These are phyloP conservation scores for Cephaloascus fragrans DNA, from an alignment of 805 yeast species.

Conservation along the genomic window DNA sequence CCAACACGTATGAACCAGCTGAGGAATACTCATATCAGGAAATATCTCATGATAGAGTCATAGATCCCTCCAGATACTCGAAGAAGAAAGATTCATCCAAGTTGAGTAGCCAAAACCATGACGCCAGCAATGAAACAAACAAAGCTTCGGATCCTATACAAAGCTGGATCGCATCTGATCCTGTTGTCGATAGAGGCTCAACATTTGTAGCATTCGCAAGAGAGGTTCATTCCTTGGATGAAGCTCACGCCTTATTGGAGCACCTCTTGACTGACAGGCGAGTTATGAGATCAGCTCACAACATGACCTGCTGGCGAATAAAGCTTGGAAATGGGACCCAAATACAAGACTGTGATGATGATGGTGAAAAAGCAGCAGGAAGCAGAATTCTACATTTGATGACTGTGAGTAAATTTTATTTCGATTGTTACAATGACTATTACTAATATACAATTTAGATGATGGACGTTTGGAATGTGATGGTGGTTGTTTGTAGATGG, in stretches of 20 bases:
- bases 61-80: neutral
- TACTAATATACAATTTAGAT: constrained; percentile 22
- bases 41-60: constrained; percentile 1
- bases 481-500: constrained; percentile 88
- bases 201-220: constrained; percentile 74
- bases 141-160: constrained; percentile 35
- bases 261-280: constrained; percentile 53
- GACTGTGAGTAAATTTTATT: constrained; percentile 30
- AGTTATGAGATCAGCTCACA: constrained; percentile 61
- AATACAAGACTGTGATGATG: constrained; percentile 88
- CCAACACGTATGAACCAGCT: constrained; percentile 7
- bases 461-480: constrained; percentile 76
- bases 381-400: constrained; percentile 72
- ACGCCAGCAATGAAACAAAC: too few relatives aligned
- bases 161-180: constrained; percentile 73
- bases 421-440: constrained; percentile 1
- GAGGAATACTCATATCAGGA: constrained; percentile 2
- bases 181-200: constrained; percentile 75
- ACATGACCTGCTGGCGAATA: constrained; percentile 84
- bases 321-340: constrained; percentile 42
- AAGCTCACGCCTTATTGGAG: constrained; percentile 46
- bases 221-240: constrained; percentile 51
- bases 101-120: constrained; percentile 3
- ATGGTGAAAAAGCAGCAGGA: constrained; percentile 97
- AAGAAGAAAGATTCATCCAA: constrained; percentile 1